Evolutionary conservation across 257 asterid species (phyloP), one percentile per base, ranked within the genome.

Genomic region (Fraxinus quadrangulata): DNA sequence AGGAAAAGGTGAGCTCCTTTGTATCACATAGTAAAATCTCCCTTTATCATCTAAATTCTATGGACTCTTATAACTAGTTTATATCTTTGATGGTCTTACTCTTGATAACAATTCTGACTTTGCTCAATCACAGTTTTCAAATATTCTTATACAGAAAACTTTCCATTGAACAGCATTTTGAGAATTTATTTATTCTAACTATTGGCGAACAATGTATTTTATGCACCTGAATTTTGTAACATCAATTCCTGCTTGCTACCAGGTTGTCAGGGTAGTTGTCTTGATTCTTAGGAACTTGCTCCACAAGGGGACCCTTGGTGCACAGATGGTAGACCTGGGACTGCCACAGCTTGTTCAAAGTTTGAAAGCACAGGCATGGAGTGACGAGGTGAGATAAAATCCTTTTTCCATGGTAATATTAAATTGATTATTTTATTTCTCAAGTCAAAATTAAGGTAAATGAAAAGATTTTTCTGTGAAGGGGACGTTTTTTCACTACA

Each of bases 281-380:
- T 88, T 92, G 88, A 92, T 93, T 63, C 92, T 94, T 19, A 81
- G 86, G 85, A 94, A 94, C 85, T 84, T 94, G 92, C 91, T 94
- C 26, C 80, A 80, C 80, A 88, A 89, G 88, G 97, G 96, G 51
- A 81, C 90, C 69, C 91, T 91, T 83, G 93, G 93, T 75, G 89
- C 97, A 75, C 92, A 90, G 77, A 92, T 94, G 97, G 92, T 91
- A 79, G 89, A 87, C 88, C 86, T 87, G 68, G 98, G 92, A 47
- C 77, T 94, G 79, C 96, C 90, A 28, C 97, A 92, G 81, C 76
- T 89, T 77, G 94, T 94, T 84, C 97, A 88, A 86, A 94, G 83
- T 76, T 81, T 92, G 86, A 94, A 92, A 90, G 94, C 91, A 26
- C 97, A 92, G 81, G 97, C 98, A 75, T 94, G 98, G 97, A 92